phyloP scores from a whole-genome alignment of 2,329 filamentous ascomycete species.

The Coniochaeta sp. region DNA sequence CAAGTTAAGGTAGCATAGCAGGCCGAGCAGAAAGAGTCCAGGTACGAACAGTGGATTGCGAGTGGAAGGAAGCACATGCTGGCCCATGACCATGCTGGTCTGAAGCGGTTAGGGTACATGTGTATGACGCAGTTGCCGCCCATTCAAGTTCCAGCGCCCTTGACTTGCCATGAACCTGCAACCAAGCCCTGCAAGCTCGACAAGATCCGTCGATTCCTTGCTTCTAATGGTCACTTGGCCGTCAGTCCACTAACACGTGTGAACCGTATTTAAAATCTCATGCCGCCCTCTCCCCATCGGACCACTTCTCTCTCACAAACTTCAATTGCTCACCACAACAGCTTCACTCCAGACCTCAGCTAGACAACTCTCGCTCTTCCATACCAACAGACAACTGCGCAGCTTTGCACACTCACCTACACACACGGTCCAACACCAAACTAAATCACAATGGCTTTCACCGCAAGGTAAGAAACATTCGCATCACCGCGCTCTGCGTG shows the following conservation, averaged over 20 bases:
- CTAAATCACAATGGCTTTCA: constrained; percentile 47
- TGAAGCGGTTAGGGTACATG: neutral
- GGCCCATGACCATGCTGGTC: neutral
- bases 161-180: neutral
- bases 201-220: neutral
- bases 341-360: neutral
- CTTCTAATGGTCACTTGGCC: neutral
- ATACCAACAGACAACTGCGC: neutral
- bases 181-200: neutral
- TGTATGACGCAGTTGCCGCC: constrained; percentile 1
- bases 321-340: neutral
- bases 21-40: too few relatives aligned
- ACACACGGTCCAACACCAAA: neutral
- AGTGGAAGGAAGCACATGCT: neutral
- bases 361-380: neutral
- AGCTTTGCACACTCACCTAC: neutral
- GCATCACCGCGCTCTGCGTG: neutral
- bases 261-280: neutral
- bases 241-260: neutral
- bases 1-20: too few relatives aligned
- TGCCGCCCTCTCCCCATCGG: neutral
- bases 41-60: neutral
- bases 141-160: neutral
- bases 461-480: constrained; percentile 39
- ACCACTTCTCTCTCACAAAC: constrained; percentile 1